Conservation (phyloP, 1,139 yeast species). For the Meyerozyma smithsonii region DNA sequence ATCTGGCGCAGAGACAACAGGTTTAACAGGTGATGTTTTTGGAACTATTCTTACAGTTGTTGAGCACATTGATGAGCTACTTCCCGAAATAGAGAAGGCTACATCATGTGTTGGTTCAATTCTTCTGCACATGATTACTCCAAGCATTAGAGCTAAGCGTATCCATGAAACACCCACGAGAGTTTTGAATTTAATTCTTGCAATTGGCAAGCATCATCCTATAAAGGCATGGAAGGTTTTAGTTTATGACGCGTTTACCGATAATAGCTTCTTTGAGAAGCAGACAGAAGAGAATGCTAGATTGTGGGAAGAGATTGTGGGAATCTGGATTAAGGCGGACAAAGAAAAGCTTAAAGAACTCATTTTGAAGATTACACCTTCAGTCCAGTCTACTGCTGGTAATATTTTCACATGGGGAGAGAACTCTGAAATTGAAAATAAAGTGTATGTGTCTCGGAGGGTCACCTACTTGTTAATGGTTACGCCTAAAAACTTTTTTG, state of each 20-base stretch:
- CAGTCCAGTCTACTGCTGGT: conserved; percentile 45
- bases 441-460: conserved; percentile 48
- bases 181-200: conserved; percentile 34
- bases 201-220: conserved; percentile 31
- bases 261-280: conserved; percentile 37
- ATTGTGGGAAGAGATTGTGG: conserved; percentile 49
- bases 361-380: conserved; percentile 44
- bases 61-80: conserved; percentile 35
- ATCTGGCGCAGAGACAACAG: conserved; percentile 1
- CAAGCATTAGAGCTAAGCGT: conserved; percentile 40
- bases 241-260: conserved; percentile 50
- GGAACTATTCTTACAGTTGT: conserved; percentile 32
- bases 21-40: conserved; percentile 23
- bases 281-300: conserved; percentile 21
- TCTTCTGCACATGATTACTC: conserved; percentile 38
- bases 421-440: conserved; percentile 51
- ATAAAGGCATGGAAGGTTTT: conserved; percentile 49
- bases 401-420: conserved; percentile 77
- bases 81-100: conserved; percentile 52
- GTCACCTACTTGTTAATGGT: conserved; percentile 59
- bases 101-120: conserved; percentile 39
- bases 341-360: conserved; percentile 58
- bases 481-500: conserved; percentile 54
- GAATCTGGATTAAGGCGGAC: conserved; percentile 54
- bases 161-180: conserved; percentile 26